Evolutionary conservation across 331 rosid genomes (phyloP).

Genomic region (Telfairia occidentalis): DNA sequence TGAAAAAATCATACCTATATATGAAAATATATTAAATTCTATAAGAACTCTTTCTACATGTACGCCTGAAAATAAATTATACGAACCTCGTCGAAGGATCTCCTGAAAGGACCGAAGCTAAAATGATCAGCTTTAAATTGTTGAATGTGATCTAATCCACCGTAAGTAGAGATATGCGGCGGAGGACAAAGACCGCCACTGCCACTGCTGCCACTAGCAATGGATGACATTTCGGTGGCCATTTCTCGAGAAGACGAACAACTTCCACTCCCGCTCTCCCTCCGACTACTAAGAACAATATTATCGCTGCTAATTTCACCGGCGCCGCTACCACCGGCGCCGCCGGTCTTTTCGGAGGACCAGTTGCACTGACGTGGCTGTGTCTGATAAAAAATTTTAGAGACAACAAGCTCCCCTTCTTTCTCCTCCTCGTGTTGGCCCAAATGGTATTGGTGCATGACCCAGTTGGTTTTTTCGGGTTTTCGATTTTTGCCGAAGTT

Average conservation of each 20-base stretch:
- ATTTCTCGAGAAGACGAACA: conserved; percentile 55
- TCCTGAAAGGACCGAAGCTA: conserved; percentile 57
- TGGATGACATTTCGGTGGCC: conserved; percentile 32
- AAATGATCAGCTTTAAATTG: conserved; percentile 57
- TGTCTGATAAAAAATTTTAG: conserved; percentile 85
- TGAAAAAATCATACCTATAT: too few relatives aligned
- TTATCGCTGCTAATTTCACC: not conserved
- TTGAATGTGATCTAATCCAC: conserved; percentile 39
- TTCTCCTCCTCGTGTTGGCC: conserved; percentile 86
- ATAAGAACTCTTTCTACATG: not conserved
- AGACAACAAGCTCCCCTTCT: conserved; percentile 95
- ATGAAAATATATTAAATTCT: not conserved
- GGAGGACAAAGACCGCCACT: conserved; percentile 9
- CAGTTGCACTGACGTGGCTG: conserved; percentile 95
- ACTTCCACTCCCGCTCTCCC: conserved; percentile 54
- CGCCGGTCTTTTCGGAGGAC: conserved; percentile 21
- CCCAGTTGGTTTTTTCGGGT: conserved; percentile 97
- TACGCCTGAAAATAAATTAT: not conserved
- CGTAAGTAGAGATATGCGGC: conserved; percentile 27
- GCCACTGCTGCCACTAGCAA: conserved; percentile 13
- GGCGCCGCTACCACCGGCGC: not conserved
- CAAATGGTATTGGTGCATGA: conserved; percentile 91
- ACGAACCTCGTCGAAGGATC: conserved; percentile 67
- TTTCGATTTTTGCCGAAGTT: conserved; percentile 90
- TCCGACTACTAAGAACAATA: not conserved